phyloP scores from a whole-genome alignment of 371 early-diverging fungal species.

The Nematocida sp. region DNA sequence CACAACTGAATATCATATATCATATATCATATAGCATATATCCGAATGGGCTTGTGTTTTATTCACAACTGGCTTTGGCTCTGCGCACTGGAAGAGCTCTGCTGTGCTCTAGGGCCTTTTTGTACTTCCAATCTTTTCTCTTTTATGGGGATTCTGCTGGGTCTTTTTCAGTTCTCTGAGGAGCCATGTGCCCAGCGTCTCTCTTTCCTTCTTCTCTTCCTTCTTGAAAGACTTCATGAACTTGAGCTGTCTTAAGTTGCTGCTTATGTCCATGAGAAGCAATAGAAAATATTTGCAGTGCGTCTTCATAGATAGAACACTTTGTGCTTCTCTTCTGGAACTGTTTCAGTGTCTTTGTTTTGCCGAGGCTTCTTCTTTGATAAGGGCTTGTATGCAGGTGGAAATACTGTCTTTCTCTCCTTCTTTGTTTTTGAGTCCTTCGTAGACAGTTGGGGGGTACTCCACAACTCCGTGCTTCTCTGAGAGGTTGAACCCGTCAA shows the following conservation, averaged over 20 bases:
- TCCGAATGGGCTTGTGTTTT: not conserved
- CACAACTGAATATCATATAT: not conserved
- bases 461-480: constrained; percentile 53
- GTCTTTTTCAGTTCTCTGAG: not conserved
- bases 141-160: not conserved
- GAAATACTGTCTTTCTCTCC: constrained; percentile 26
- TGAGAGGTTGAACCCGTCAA: constrained; percentile 61
- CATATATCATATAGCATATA: not conserved
- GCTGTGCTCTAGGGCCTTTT: no score
- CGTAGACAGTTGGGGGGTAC: constrained; percentile 18
- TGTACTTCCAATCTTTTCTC: no score
- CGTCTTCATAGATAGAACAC: not conserved
- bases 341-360: no score
- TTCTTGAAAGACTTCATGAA: constrained; percentile 27
- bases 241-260: constrained; percentile 35
- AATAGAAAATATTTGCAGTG: not conserved
- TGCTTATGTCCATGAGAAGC: constrained; percentile 41
- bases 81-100: no score
- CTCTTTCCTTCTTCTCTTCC: constrained; percentile 19
- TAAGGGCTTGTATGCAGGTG: constrained; percentile 16
- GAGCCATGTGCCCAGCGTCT: constrained; percentile 44
- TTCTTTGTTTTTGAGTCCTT: constrained; percentile 49
- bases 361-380: no score
- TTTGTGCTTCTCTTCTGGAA: no score
- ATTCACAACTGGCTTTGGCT: no score